These are phyloP conservation scores for Boletus reticuloceps DNA, from an alignment of 768 basidiomycete genomes.

Conservation along the genomic window DNA sequence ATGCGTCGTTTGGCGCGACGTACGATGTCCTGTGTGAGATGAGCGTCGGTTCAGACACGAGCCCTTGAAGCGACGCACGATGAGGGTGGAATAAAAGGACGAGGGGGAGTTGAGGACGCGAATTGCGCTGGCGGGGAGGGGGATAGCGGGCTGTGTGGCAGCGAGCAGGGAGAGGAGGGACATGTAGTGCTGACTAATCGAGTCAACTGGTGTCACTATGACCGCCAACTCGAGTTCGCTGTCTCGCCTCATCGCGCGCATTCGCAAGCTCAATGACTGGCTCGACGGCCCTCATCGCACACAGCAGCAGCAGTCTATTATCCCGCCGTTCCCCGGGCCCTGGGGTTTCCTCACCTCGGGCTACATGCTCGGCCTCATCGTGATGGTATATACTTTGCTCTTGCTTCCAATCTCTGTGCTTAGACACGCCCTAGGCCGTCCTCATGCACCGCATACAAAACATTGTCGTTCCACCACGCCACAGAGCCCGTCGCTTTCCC, in stretches of 20 bases:
- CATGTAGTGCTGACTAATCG: constrained; percentile 24
- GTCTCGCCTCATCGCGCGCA: background rate
- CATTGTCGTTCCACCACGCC: constrained; percentile 66
- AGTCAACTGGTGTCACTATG: too few relatives aligned
- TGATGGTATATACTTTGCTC: constrained; percentile 48
- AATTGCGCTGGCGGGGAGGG: constrained; percentile 45
- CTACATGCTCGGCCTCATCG: constrained; percentile 63
- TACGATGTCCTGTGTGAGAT: constrained; percentile 61
- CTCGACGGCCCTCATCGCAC: background rate
- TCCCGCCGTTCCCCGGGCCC: constrained; percentile 47
- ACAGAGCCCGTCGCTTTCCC: constrained; percentile 10
- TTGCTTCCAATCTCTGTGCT: background rate
- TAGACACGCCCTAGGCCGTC: constrained; percentile 46
- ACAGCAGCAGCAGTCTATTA: background rate
- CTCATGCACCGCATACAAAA: constrained; percentile 76
- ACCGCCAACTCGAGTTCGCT: too few relatives aligned
- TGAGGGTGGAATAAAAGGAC: constrained; percentile 52
- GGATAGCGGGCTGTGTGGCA: constrained; percentile 47
- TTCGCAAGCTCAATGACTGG: background rate
- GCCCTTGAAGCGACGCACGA: constrained; percentile 47
- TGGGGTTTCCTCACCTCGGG: constrained; percentile 74
- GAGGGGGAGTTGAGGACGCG: constrained; percentile 54
- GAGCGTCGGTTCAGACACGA: background rate
- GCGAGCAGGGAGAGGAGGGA: constrained; percentile 24
- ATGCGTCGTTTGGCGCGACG: constrained; percentile 72